Percentiles rank a stretch among this genome's conserved stretches.
Conservation (phyloP, 345 rosid genomes). For the Mallotus nudiflorus region DNA sequence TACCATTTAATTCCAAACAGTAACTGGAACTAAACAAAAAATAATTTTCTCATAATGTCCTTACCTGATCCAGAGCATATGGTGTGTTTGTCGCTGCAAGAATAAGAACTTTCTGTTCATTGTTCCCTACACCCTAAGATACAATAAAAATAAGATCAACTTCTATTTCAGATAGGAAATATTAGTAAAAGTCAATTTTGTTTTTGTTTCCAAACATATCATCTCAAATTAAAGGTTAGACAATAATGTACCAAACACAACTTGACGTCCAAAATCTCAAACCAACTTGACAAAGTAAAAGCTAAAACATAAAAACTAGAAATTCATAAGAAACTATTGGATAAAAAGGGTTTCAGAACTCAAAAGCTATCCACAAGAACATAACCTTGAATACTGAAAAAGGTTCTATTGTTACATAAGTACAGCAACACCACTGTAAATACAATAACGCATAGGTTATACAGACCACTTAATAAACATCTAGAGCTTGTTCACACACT, state of each 20-base stretch:
- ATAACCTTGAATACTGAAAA: neutral
- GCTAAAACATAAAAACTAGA: neutral
- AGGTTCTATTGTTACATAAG: neutral
- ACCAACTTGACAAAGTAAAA: neutral
- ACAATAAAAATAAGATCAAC: slow-evolving; percentile 8
- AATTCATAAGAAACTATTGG: neutral
- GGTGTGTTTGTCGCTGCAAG: slow-evolving; percentile 97
- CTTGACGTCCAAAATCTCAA: neutral
- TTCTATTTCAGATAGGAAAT: neutral
- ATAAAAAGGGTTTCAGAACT: neutral
- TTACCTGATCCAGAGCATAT: slow-evolving; percentile 88
- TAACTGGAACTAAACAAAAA: slow-evolving; percentile 15
- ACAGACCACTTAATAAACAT: neutral
- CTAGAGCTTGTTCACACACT: neutral
- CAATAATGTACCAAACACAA: neutral
- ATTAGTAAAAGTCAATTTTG: neutral
- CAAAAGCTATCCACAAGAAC: neutral
- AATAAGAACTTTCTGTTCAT: slow-evolving; percentile 88
- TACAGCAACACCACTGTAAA: neutral
- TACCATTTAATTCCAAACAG: slow-evolving; percentile 1
- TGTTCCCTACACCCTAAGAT: slow-evolving; percentile 82
- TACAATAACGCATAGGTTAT: neutral
- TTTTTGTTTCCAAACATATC: neutral
- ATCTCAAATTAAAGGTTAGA: neutral
- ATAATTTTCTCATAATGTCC: slow-evolving; percentile 5